Evolutionary conservation across 2,329 filamentous ascomycete species (phyloP).

Genomic region (Sporothrix luriei): DNA sequence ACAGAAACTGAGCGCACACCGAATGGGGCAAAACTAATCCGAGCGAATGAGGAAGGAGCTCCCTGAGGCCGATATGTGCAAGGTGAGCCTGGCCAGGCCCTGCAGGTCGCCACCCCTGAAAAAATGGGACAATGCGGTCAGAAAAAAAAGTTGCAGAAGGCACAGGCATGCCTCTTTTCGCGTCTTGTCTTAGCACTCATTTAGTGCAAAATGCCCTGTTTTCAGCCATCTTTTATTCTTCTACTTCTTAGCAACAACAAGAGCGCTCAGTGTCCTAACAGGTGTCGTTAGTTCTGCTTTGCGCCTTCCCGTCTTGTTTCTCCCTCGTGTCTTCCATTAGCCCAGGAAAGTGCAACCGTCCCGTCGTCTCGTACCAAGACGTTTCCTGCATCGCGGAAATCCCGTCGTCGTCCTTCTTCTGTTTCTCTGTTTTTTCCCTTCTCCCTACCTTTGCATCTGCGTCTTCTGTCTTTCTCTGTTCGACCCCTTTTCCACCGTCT

Average conservation of each 20-base stretch:
- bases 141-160: constrained; percentile 22
- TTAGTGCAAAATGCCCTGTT: constrained; percentile 23
- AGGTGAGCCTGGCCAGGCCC: constrained; percentile 17
- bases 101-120: constrained; percentile 23
- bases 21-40: not conserved
- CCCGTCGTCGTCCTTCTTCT: constrained; percentile 4
- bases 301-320: constrained; percentile 26
- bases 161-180: constrained; percentile 32
- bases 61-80: constrained; percentile 4
- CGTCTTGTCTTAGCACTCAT: constrained; percentile 28
- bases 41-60: constrained; percentile 20
- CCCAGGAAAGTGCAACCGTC: constrained; percentile 28
- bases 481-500: constrained; percentile 9
- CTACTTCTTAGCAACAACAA: no score
- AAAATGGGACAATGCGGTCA: constrained; percentile 13
- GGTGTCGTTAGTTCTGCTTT: not conserved
- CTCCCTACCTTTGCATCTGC: constrained; percentile 9
- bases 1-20: not conserved
- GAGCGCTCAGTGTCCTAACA: not conserved
- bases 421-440: not conserved
- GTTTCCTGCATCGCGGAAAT: constrained; percentile 21
- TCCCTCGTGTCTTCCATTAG: constrained; percentile 21
- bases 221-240: constrained; percentile 24
- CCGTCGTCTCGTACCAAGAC: constrained; percentile 28
- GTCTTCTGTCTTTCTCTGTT: constrained; percentile 1